Percentiles rank a stretch among this genome's conserved stretches.
Conservation (phyloP, 768 basidiomycete genomes). For the Chalciporus sphaerocephalus region DNA sequence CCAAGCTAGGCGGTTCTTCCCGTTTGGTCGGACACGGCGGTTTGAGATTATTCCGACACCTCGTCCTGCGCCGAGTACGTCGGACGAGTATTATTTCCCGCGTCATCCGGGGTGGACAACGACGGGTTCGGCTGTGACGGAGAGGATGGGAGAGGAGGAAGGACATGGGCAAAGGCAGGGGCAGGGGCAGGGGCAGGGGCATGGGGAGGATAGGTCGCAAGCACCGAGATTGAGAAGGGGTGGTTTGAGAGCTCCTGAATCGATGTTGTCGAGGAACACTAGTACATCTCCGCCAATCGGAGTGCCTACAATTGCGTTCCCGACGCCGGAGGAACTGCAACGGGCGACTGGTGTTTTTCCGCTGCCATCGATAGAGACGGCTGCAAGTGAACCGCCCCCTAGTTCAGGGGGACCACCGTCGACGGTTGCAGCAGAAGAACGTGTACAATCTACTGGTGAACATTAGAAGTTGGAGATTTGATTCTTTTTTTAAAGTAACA, state of each 20-base stretch:
- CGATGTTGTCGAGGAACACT: conserved; percentile 48
- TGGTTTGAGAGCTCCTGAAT: conserved; percentile 63
- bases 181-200: conserved; percentile 31
- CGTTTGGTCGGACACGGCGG: conserved; percentile 45
- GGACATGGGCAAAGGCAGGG: conserved; percentile 25
- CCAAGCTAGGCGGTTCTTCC: conserved; percentile 53
- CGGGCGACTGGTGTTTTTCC: conserved; percentile 9
- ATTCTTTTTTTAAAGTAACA: conserved; percentile 6
- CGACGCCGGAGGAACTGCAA: conserved; percentile 21
- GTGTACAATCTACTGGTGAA: conserved; percentile 11
- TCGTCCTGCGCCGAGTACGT: conserved; percentile 25
- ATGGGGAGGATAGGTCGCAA: conserved; percentile 32
- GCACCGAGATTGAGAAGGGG: conserved; percentile 60
- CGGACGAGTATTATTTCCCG: conserved; percentile 34
- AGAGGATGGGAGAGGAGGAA: neutral
- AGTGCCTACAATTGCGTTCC: conserved; percentile 21
- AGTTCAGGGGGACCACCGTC: neutral
- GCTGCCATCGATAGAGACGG: neutral
- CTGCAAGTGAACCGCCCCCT: neutral
- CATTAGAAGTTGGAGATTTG: conserved; percentile 8
- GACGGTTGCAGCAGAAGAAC: conserved; percentile 8
- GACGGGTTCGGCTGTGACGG: neutral
- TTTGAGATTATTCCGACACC: conserved; percentile 35
- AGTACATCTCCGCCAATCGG: conserved; percentile 34
- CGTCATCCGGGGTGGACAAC: conserved; percentile 20